Base-by-base conservation (phyloP, 148 eudicot genomes). In the Fagopyrum homotropicum region DNA sequence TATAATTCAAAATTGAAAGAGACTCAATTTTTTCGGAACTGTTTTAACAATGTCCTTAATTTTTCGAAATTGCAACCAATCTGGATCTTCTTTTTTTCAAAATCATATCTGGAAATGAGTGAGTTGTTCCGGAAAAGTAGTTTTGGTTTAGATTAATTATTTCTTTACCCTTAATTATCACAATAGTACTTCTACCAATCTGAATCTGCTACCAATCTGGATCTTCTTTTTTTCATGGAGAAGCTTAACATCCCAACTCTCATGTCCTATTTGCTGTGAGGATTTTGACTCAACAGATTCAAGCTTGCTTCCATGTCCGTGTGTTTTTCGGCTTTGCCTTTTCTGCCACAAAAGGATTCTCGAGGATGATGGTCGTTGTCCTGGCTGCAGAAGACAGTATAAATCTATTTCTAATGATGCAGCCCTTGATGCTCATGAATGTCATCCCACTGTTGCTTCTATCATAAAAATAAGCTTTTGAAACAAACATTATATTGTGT, bases 331-430 rank as follows among this genome's bases (percentile, higher is more conserved):
- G 85, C 91, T 95, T 12, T 94, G 98, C 78, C 88, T 94, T 45
- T 94, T 94, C 81, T 94, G 98, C 77, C 96, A 94, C 85, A 94
- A 94, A 61, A 88, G 80, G 80, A 92, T 95, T 77, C 84, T 89
- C 22, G 99, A 95, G 79, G 92, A 78, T 29, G 92, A 92, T 82
- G 94, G 89, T 0, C 96, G 99, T 45, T 95, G 97, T 78, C 99
- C 97, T 7, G 96, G 92, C 9, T 92, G 99, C 81, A 86, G 99
- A 82, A 88, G 92, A 88, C 85, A 79, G 45, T 95, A 95, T 80
- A 86, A 78, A 46, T 75, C 85, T 60, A 81, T 71, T 46, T 45
- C 74, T 72, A 72, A 46, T 66, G 71, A 66, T 43, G 71, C 71
- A 66, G 71, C 71, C 47, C 6, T 66, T 14, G 71, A 16, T 40